These are phyloP conservation scores for Mycena crocata DNA, from an alignment of 768 basidiomycete genomes.

Conservation along the genomic window DNA sequence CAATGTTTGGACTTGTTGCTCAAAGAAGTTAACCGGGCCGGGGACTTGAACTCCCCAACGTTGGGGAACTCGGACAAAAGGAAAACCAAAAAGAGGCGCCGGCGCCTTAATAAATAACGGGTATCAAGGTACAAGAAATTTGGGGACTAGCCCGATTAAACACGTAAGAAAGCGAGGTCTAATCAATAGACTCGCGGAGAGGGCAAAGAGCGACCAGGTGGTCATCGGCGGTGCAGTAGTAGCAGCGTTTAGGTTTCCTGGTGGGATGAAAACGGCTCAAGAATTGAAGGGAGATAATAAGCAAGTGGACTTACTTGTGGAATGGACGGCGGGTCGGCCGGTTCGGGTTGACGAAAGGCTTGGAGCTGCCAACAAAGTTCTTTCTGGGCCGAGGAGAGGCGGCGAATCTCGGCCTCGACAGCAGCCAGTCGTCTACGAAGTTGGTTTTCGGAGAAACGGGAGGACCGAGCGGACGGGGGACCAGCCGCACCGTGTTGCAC, in stretches of 20 bases:
- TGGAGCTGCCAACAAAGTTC: neutral
- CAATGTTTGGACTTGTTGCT: no score
- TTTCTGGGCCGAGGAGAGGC: neutral
- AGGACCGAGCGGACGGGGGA: neutral
- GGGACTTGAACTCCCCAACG: no score
- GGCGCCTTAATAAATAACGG: no score
- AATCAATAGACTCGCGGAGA: neutral
- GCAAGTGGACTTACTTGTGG: neutral
- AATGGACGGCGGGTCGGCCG: neutral
- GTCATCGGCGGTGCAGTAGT: neutral
- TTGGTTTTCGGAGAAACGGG: neutral
- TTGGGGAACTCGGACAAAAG: no score
- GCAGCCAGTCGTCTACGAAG: neutral
- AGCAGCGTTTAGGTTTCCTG: neutral
- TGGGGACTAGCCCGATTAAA: no score
- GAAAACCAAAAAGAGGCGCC: no score
- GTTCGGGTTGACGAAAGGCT: no score
- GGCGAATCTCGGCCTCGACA: neutral
- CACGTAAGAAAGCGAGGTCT: no score
- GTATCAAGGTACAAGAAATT: no score
- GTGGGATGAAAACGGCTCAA: no score
- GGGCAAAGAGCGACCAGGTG: neutral
- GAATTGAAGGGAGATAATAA: neutral
- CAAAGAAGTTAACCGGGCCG: no score
- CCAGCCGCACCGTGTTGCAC: neutral